Conservation (phyloP, 129 eudicot genomes). For the Saussurea involucrata region DNA sequence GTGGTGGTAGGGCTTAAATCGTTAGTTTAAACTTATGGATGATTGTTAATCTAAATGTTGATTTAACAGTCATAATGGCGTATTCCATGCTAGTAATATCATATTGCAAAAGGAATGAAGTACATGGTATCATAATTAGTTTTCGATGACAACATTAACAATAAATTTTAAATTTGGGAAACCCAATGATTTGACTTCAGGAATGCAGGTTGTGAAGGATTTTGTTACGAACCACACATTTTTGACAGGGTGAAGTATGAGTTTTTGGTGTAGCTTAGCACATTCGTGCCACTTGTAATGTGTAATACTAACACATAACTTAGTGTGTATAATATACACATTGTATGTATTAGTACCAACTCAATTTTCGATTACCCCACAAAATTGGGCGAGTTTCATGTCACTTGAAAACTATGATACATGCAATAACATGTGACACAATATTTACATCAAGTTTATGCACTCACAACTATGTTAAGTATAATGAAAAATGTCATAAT, state of each 20-base stretch:
- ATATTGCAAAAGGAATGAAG: background rate
- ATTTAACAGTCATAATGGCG: background rate
- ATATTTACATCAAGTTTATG: background rate
- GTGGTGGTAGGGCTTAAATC: background rate
- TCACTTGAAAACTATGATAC: background rate
- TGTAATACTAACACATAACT: background rate
- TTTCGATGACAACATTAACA: no score
- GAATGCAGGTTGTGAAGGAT: background rate
- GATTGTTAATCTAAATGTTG: background rate
- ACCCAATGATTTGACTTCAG: background rate
- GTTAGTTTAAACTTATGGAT: no score
- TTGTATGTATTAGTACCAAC: no score
- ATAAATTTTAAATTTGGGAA: no score
- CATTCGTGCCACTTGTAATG: no score
- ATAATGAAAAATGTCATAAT: background rate
- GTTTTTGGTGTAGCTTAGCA: background rate
- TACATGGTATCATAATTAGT: background rate
- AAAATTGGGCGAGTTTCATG: background rate
- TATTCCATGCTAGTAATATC: background rate
- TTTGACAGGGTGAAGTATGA: background rate
- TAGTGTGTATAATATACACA: background rate
- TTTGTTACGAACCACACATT: background rate
- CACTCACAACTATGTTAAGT: background rate
- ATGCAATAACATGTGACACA: background rate
- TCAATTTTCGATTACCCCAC: background rate